Evolutionary conservation across 495 filamentous ascomycete genomes (phyloP).

Genomic region (Podospora sp.): DNA sequence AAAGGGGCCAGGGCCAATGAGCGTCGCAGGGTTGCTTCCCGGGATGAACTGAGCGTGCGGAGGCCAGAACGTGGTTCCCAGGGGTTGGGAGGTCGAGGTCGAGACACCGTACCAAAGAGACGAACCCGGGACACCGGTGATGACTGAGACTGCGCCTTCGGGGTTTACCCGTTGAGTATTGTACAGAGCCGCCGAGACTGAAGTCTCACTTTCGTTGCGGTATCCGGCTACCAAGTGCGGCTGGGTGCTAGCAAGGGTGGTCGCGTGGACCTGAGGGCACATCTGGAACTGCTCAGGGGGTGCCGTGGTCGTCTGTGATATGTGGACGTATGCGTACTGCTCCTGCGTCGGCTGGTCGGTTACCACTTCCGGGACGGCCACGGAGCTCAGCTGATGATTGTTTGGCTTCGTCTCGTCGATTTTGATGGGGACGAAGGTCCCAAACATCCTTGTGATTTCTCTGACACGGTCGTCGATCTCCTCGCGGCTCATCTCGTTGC

Average conservation of each 20-base stretch:
- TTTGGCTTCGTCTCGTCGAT: not conserved
- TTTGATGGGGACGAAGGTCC: constrained; percentile 7
- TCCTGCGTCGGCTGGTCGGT: not conserved
- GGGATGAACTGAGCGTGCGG: constrained; percentile 1
- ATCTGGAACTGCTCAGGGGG: not conserved
- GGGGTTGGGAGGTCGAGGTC: not conserved
- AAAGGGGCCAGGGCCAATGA: constrained; percentile 22
- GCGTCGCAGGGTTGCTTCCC: not conserved
- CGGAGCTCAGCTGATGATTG: not conserved
- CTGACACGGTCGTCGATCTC: constrained; percentile 18
- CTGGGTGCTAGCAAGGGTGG: too few relatives aligned
- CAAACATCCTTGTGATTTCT: constrained; percentile 25
- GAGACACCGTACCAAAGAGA: not conserved
- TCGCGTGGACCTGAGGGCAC: not conserved
- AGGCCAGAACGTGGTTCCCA: constrained; percentile 7
- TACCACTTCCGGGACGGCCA: not conserved
- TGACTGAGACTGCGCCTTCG: not conserved
- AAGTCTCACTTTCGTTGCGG: too few relatives aligned
- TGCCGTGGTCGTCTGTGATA: not conserved
- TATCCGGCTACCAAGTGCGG: too few relatives aligned
- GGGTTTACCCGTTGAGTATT: not conserved
- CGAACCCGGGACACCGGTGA: not conserved
- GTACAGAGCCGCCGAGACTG: too few relatives aligned
- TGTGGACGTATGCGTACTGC: not conserved
- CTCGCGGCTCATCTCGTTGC: not conserved